Base-by-base conservation (phyloP, 495 filamentous ascomycete genomes). In the Tricharina praecox region DNA sequence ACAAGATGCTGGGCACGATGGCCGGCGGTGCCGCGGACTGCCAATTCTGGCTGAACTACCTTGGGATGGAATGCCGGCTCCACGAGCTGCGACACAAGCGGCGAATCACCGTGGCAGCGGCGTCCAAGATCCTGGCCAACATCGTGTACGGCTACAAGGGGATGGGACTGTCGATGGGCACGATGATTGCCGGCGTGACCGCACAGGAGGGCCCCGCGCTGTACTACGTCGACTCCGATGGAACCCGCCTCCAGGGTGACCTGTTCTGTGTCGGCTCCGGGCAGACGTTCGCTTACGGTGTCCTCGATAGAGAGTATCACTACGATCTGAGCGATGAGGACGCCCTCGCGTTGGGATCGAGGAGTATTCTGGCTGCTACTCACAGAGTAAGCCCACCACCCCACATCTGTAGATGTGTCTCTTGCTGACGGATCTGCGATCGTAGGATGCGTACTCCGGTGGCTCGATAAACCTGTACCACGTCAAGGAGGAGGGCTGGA, bases 81-180 rank as follows among this genome's bases (percentile, higher is more conserved):
- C 90, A 96, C 67, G 90, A 97, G 70, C 88, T 97, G 56, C 85
- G 90, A 50, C 90, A 96, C 73, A 96, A 96, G 71, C 88, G 86
- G 62, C 84, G 90, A 56, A 97, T 97, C 68, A 85, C 82, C 41
- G 90, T 97, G 45, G 90, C 90, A 28, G 90, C 90, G 21, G 90
- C 90, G 36, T 92, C 83, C 50, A 97, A 97, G 74, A 96, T 97
- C 60, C 83, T 97, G 44, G 82, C 90, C 60, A 97, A 97, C 69
- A 74, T 97, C 53, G 85, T 93, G 56, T 97, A 96, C 72, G 75
- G 77, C 49, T 97, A 97, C 75, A 97, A 97, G 69, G 87, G 87
- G 58, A 88, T 87, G 78, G 90, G 90, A 23, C 67, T 97, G 55
- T 86, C 81, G 58, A 96, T 97, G 90, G 90, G 90, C 48, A 97